Base-by-base conservation (phyloP, 2,329 filamentous ascomycete species). In the Plectosphaerella cucumerina region DNA sequence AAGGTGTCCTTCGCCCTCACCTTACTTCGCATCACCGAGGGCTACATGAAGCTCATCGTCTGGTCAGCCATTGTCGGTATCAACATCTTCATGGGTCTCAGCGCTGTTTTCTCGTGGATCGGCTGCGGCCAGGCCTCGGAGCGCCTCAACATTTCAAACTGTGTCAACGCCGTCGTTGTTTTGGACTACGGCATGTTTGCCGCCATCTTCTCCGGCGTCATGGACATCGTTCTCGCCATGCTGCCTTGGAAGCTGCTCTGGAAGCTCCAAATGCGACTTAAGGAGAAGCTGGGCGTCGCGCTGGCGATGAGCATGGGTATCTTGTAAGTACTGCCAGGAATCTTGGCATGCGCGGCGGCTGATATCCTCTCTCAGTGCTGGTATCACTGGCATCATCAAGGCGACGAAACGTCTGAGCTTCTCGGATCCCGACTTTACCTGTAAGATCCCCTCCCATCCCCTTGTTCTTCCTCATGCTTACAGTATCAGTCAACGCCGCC, bases 301-400 rank as follows among this genome's bases (percentile, higher is more conserved):
- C 54, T 70, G 1, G 71, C 71, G 9, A 73, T 74, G 72, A 70
- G 68, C 54, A 67, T 73, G 59, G 71, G 71, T 1, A 50, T 74
- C 2, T 69, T 74, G 69, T 71, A 58, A 57, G 65, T 18, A 15
- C 17, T 20, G 11, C n/a, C 44, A 17, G 9, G 20, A n/a, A 1
- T 9, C 22, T 34, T 10, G 15, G 4, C 10, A 15, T 46, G 10
- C 5, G 11, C 5, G 15, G 10, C 23, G 15, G 4, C 44, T 33
- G 56, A 15, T 20, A 17, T n/a, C 15, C 20, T 15, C 37, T 48
- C 35, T 15, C 39, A 23, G 23, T 17, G 12, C 22, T 20, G 35
- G 35, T 12, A 37, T 37, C 35, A 37, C 35, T 3, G 35, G 35
- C 35, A 37, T 37, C 35, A 37, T 37, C 35, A 37, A 37, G 17